Evolutionary conservation across 768 basidiomycete genomes (phyloP), one percentile per base, ranked within the genome.

Genomic region (Suillus sp.): DNA sequence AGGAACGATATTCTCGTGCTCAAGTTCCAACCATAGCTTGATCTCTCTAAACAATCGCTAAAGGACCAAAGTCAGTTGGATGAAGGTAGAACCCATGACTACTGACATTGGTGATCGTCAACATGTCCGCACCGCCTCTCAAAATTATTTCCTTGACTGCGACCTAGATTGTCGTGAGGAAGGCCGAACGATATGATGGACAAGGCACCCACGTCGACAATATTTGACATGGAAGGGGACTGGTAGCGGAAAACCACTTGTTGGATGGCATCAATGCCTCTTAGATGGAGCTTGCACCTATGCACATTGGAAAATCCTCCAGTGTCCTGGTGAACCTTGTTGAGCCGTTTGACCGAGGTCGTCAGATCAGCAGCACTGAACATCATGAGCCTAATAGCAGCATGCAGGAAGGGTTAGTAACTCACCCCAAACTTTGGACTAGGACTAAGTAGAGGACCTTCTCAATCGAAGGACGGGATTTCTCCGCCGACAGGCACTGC

Each of bases 1-100:
- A 20, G 73, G 73, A 22, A 78, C 37, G 7, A 78, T 54, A 34
- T 78, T 78, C 22, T 22, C 55, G 61, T 78, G 76, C 1, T 66
- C 53, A 13, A 78, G 70, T n/a, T 35, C 59, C 45, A 68, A 53
- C 77, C 77, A 78, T 7, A 75, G 61, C 10, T 60, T 59, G 38
- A 78, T 66, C 60, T 78, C 76, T 18, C 75, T 71, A 18, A 67
- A 67, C 54, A 75, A 65, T 43, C 70, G 60, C 75, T 75, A 25
- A 35, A 14, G 34, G 14, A 22, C 34, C 14, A 16, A 55, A 16
- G 8, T 55, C 22, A 55, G 22, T 16, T 37, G 22, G 22, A 1
- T 13, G n/a, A 35, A 54, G 1, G 47, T 0, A 1, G 14, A 27
- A 27, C 3, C 0, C 47, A 16, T 48, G 14, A 7, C 3, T 16